A percentile compares a stretch with the other conserved stretches of the same genome.
These are phyloP conservation scores for Pleurotus tuoliensis DNA, from an alignment of 768 basidiomycete species.

Conservation along the genomic window DNA sequence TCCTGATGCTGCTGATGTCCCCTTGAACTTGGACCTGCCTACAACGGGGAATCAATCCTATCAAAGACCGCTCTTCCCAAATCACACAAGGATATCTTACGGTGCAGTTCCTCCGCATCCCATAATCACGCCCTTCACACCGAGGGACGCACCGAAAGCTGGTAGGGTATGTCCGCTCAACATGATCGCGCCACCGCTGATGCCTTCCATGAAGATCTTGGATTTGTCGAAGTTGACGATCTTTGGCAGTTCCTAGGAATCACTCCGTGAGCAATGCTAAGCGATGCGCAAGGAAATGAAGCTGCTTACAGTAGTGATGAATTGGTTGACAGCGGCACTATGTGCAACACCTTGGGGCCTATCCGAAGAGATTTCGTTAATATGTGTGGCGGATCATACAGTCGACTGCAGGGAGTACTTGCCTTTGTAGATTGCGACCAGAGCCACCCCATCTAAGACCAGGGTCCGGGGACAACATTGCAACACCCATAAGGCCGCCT, in stretches of 20 bases:
- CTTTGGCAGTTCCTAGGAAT: constrained; percentile 15
- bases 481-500: constrained; percentile 16
- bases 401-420: not conserved
- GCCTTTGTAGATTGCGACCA: constrained; percentile 8
- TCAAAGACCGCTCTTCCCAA: not conserved
- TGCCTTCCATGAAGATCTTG: constrained; percentile 23
- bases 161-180: constrained; percentile 21
- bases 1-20: constrained; percentile 17
- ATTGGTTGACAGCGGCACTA: constrained; percentile 24
- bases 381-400: not conserved
- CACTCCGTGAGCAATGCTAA: not conserved
- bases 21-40: constrained; percentile 23
- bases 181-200: constrained; percentile 24
- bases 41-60: not conserved
- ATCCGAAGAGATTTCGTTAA: not conserved
- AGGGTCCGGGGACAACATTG: constrained; percentile 14
- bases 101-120: constrained; percentile 22
- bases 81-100: constrained; percentile 7
- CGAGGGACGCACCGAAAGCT: constrained; percentile 19
- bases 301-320: constrained; percentile 16
- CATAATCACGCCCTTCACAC: constrained; percentile 18
- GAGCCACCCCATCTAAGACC: constrained; percentile 17
- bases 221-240: constrained; percentile 22
- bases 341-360: constrained; percentile 24
- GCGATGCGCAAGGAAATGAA: not conserved